Base-by-base conservation (phyloP, 208 protist species). In the Trypanosoma boissoni region DNA sequence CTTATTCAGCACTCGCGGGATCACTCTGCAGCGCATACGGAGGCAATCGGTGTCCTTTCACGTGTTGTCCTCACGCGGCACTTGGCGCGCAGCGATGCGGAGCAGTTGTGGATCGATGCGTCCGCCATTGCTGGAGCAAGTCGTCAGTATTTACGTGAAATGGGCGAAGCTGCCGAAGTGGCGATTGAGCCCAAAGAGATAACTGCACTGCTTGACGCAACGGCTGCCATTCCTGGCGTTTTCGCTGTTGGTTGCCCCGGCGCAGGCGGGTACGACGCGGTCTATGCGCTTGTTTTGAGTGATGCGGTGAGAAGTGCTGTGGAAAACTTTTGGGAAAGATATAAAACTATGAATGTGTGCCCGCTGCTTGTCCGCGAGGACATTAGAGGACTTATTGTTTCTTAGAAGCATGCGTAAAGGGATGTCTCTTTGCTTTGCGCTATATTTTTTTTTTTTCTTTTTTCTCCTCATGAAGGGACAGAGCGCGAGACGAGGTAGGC, bases 211-310 rank as follows among this genome's bases (percentile, higher is more conserved):
- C 74, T 98, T 1, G 64, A 98, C 56, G 73, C 69, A 14, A 98
- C 93, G 12, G 76, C 78, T 12, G 68, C 66, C 0, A 69, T 98
- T 55, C 71, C 83, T 3, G 94, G 94, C 43, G 90, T 97, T 44
- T 84, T 98, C 55, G 89, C 88, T 4, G 92, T 92, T 12, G 96
- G 95, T 48, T 95, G 92, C 54, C 93, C 95, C 21, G 95, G 95
- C 26, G 93, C 94, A 8, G 95, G 95, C 51, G 95, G 95, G 29
- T 97, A 94, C 70, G 95, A 98, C 52, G 92, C 95, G 26, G 75
- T 98, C 12, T 97, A 94, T 74, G 92, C 88, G 24, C 63, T 97
- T 1, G 80, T 82, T n/a, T 39, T 95, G 2, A 83, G 83, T 23
- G 76, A 92, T 41, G 80, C 68, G 29, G 68, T 68, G 27, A 81